These are phyloP conservation scores for Colletotrichum shisoi DNA, from an alignment of 2,329 filamentous ascomycete genomes.

Conservation along the genomic window DNA sequence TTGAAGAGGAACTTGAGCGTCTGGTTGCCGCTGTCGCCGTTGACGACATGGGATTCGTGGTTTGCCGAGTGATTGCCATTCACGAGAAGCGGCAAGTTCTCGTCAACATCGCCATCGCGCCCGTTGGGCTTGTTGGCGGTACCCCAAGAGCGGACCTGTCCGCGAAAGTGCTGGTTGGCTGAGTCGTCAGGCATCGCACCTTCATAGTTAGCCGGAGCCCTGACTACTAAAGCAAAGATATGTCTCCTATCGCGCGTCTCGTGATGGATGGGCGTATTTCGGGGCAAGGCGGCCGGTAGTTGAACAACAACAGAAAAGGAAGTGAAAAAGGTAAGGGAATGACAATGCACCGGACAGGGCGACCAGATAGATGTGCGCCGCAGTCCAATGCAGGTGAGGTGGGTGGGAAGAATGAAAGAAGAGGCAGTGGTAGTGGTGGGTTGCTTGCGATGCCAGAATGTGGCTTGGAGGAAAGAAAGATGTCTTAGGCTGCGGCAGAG, in stretches of 20 bases:
- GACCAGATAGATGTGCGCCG: slow-evolving; percentile 22
- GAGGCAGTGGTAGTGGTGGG: slow-evolving; percentile 13
- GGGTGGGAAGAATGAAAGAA: slow-evolving; percentile 29
- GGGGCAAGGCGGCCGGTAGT: slow-evolving; percentile 15
- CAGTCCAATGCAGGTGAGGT: slow-evolving; percentile 7
- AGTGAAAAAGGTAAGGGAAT: slow-evolving; percentile 30
- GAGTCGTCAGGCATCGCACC: slow-evolving; percentile 45
- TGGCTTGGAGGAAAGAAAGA: slow-evolving; percentile 34
- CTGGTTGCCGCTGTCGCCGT: slow-evolving; percentile 41
- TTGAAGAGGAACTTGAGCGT: slow-evolving; percentile 59
- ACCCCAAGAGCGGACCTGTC: slow-evolving; percentile 40
- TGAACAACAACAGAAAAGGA: slow-evolving; percentile 22
- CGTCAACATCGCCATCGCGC: slow-evolving; percentile 43
- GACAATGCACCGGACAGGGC: slow-evolving; percentile 32
- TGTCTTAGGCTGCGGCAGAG: slow-evolving; percentile 10
- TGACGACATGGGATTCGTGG: slow-evolving; percentile 38
- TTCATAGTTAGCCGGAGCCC: slow-evolving; percentile 45
- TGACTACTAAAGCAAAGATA: slow-evolving; percentile 13
- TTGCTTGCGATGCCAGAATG: slow-evolving; percentile 25
- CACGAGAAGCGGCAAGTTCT: slow-evolving; percentile 54
- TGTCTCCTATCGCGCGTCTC: slow-evolving; percentile 22
- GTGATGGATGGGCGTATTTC: slow-evolving; percentile 2
- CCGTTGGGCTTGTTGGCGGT: slow-evolving; percentile 42
- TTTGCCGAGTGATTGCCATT: slow-evolving; percentile 46
- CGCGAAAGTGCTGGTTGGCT: slow-evolving; percentile 46